Evolutionary conservation across 495 filamentous ascomycete species (phyloP).

Genomic region (Podospora fimiseda): DNA sequence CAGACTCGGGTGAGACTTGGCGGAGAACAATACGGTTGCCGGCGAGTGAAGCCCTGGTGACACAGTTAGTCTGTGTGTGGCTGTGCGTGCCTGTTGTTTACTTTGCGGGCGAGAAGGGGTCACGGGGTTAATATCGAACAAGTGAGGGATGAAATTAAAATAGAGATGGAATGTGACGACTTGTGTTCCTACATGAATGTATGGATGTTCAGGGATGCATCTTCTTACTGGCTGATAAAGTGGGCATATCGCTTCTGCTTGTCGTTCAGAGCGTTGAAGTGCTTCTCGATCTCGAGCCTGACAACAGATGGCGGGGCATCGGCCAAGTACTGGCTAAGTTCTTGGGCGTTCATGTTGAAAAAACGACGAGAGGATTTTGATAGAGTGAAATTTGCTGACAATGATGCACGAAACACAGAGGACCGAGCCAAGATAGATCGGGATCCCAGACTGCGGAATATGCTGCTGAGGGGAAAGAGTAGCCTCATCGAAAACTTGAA

Average conservation of each 20-base stretch:
- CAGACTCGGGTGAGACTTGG: slow-evolving; percentile 85
- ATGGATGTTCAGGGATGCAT: too few species aligned
- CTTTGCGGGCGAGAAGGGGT: not conserved
- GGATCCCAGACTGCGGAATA: slow-evolving; percentile 11
- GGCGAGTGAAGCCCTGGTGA: slow-evolving; percentile 66
- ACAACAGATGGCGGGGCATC: slow-evolving; percentile 87
- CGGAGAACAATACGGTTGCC: slow-evolving; percentile 81
- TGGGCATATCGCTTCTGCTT: slow-evolving; percentile 86
- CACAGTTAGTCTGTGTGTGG: slow-evolving; percentile 1
- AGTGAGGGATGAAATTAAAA: too few species aligned
- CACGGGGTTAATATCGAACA: not conserved
- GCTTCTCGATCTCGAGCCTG: slow-evolving; percentile 75
- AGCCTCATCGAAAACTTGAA: slow-evolving; percentile 17
- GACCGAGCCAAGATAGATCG: not conserved
- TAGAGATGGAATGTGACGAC: too few species aligned
- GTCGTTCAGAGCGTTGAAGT: slow-evolving; percentile 77
- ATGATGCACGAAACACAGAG: not conserved
- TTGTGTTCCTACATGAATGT: too few species aligned
- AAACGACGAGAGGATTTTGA: slow-evolving; percentile 10
- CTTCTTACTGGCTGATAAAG: slow-evolving; percentile 70
- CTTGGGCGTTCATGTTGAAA: slow-evolving; percentile 42
- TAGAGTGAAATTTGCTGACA: not conserved
- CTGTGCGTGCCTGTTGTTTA: not conserved
- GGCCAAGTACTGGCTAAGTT: slow-evolving; percentile 69
- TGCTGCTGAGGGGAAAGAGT: slow-evolving; percentile 10